Base-by-base conservation (phyloP, 2,329 filamentous ascomycete species). In the Verruconis gallopava region DNA sequence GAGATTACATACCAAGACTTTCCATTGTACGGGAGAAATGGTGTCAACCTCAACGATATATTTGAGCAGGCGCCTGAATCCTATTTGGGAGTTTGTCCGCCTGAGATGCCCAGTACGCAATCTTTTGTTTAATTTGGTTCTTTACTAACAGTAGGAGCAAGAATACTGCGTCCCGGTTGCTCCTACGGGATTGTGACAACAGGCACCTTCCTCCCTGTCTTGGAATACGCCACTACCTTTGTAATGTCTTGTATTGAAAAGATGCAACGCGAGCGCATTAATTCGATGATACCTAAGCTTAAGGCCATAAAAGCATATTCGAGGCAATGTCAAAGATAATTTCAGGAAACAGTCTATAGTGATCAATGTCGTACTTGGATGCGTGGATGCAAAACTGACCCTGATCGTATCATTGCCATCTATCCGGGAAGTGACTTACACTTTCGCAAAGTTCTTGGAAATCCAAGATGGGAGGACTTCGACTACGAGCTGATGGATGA, bases 241-340 rank as follows among this genome's bases (percentile, higher is more conserved):
- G 63, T 70, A 47, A 60, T 65, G 47, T 64, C 66, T 46, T 51
- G 69, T 34, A 62, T 73, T 44, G 63, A 69, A 52, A 63, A 66
- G 28, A 66, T 63, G 48, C 64, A 71, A 50, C 66, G 62, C 2
- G 57, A 68, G 49, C 61, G 66, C 51, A 65, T 72, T 43, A 50
- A 52, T 3, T 56, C 61, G 3, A 63, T 69, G 22, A 51, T 60
- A 4, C 62, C 70, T 11, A 69, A 68, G 48, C 50, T 55, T 1
- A 60, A 61, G 14, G 67, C 64, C 1, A 64, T 73, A 4, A 53
- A 55, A 5, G 72, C 73, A 45, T 75, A 75, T 51, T 60, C 67
- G 43, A 55, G 55, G 3, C 60, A 63, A 53, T 63, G 63, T 28
- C 62, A 68, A 43, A 47, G 51, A 5, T 68, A 65, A 51, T 65